Base-by-base conservation (phyloP, 2,329 filamentous ascomycete genomes). In the Canariomyces notabilis region DNA sequence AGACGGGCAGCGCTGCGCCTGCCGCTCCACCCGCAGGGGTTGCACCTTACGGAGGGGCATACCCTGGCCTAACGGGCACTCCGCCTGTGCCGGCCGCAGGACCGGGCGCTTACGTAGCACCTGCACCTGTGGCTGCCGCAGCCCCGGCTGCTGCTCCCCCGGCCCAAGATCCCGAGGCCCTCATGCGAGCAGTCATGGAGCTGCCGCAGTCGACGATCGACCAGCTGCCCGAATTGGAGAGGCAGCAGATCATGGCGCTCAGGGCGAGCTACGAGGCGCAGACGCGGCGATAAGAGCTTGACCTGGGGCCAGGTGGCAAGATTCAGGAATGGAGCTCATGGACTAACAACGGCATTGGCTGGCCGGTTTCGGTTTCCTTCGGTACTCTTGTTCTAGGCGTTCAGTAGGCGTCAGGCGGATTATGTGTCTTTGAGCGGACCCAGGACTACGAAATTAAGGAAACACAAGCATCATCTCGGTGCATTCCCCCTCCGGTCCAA, bases 181-280 rank as follows among this genome's bases (percentile, higher is more conserved):
- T 95, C 44, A 82, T 95, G 64, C 79, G 85, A 53, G 86, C 89
- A 58, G 85, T 96, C 38, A 74, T 96, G 71, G 79, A 77, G 44
- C 81, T 96, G 70, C 80, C 89, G 2, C 85, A 87, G 59, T 77
- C 87, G 48, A 80, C 87, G 46, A 89, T 97, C 57, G 85, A 91
- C 62, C 78, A 81, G 60, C 71, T 96, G 39, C 82, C 85, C 5
- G 85, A 88, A 31, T 77, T 79, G 16, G 84, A 93, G 60, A 76
- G 85, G 44, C 78, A 79, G 50, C 89, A 96, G 65, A 84, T 97
- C 45, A 77, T 95, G 70, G 74, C 83, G 31, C 70, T 96, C 46
- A 76, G 89, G 44, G 82, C 84, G 26, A 52, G 44, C 36, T 57
- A 51, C 22, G 49, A 32, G n/a, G 33, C 42, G 44, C 51, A 50